Base-by-base conservation (phyloP, 371 early-diverging fungal genomes). In the Mortierella sp. region DNA sequence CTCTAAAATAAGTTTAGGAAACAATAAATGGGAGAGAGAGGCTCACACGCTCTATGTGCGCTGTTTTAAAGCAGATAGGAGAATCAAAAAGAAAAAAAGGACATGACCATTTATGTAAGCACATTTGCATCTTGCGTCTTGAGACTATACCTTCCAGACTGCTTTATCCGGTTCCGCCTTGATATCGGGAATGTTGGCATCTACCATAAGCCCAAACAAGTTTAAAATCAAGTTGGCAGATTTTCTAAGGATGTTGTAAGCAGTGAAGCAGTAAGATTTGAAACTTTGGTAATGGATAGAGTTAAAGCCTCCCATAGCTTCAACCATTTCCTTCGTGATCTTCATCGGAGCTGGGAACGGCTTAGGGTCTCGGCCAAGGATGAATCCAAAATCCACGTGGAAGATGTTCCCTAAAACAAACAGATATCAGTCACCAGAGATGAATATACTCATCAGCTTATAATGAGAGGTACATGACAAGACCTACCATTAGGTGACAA, bases 261-360 rank as follows among this genome's bases (percentile, higher is more conserved):
- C 96, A 5, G 95, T 94, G 84, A 94, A 97, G 74, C 97, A 97
- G 79, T 95, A 95, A 58, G 93, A 92, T 76, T 92, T 90, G 87
- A 99, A 99, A 63, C 91, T 88, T 70, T 92, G 90, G 84, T 96
- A 98, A 64, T 92, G 90, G 16, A 86, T 88, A 3, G 95, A 94
- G 58, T 90, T 86, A 32, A 94, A 90, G 13, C 98, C 98, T 52
- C 98, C 98, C 98, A 99, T 97, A 0, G 96, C 97, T 74, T 99
- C 99, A 32, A 98, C 96, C 98, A 99, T 99, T 86, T 99, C 99
- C 81, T 96, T 97, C 77, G 96, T 97, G 36, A 99, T 91, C 80
- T 98, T 98, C 98, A 99, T 98, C 0, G 99, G 98, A 13, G 98
- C 97, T 41, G 98, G 98, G 87, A 98, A 98, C 10, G 98, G 98